Evolutionary conservation across 805 yeast species (phyloP).

Genomic region (Metschnikowia hibisci): DNA sequence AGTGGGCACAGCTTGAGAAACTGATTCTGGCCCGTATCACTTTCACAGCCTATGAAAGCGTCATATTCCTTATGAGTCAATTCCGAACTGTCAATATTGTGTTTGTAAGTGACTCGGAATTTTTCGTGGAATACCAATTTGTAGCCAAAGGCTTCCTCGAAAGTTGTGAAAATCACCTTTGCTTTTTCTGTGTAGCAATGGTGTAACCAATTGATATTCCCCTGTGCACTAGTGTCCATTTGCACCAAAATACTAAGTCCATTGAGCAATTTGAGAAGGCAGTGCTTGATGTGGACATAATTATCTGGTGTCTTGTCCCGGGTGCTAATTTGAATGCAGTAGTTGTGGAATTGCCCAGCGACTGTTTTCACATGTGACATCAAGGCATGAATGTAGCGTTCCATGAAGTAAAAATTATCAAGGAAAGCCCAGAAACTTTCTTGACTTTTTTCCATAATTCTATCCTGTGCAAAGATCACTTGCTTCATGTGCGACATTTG

Average conservation of each 20-base stretch:
- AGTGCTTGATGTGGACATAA: not conserved
- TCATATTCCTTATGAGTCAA: not conserved
- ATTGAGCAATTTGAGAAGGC: not conserved
- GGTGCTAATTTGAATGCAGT: conserved; percentile 1
- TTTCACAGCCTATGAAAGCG: conserved; percentile 3
- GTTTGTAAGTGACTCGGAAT: conserved; percentile 1
- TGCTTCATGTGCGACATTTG: conserved; percentile 1
- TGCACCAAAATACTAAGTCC: not conserved
- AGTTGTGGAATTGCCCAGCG: not conserved
- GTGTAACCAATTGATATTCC: not conserved
- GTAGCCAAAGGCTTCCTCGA: conserved; percentile 2
- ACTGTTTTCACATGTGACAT: conserved; percentile 1
- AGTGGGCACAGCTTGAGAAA: not conserved
- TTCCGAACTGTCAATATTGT: not conserved
- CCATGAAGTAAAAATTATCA: conserved; percentile 1
- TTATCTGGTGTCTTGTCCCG: not conserved
- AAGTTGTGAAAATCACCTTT: conserved; percentile 1
- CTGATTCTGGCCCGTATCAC: not conserved
- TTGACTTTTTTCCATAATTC: not conserved
- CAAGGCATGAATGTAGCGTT: not conserved
- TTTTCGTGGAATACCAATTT: conserved; percentile 2
- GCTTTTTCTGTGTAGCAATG: not conserved
- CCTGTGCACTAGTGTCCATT: conserved; percentile 1
- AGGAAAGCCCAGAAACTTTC: not conserved
- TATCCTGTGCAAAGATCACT: conserved; percentile 1